phyloP scores from a whole-genome alignment of 2,329 filamentous ascomycete genomes.

The Alternaria infectoria region DNA sequence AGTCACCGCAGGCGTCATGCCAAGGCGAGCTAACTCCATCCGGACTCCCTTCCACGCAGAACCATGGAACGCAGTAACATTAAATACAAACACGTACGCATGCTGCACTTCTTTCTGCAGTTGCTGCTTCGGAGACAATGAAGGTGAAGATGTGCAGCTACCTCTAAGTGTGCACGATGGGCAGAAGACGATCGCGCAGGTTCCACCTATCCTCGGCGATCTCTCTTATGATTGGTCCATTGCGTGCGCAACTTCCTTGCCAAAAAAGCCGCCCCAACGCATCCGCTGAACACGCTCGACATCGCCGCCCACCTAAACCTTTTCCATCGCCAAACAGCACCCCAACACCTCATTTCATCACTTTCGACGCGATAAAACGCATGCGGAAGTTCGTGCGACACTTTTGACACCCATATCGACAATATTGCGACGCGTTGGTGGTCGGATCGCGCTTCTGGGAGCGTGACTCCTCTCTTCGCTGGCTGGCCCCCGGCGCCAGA shows the following conservation, averaged over 20 bases:
- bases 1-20: not conserved
- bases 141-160: not conserved
- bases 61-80: conserved; percentile 13
- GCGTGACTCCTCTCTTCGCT: conserved; percentile 21
- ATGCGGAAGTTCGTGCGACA: conserved; percentile 30
- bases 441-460: conserved; percentile 27
- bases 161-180: not conserved
- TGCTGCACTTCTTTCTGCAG: not conserved
- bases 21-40: conserved; percentile 7
- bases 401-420: conserved; percentile 38
- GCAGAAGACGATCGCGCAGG: conserved; percentile 1
- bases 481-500: conserved; percentile 26
- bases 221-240: conserved; percentile 5
- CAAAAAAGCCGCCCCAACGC: conserved; percentile 11
- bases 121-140: not conserved
- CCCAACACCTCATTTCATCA: conserved; percentile 25
- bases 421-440: conserved; percentile 38
- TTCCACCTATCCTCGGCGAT: conserved; percentile 5
- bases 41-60: not conserved
- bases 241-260: conserved; percentile 12
- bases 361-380: conserved; percentile 26
- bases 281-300: conserved; percentile 15
- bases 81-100: not conserved
- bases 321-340: conserved; percentile 26
- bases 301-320: conserved; percentile 15